Conservation (phyloP, 345 rosid genomes). For the Orychophragmus violaceus region DNA sequence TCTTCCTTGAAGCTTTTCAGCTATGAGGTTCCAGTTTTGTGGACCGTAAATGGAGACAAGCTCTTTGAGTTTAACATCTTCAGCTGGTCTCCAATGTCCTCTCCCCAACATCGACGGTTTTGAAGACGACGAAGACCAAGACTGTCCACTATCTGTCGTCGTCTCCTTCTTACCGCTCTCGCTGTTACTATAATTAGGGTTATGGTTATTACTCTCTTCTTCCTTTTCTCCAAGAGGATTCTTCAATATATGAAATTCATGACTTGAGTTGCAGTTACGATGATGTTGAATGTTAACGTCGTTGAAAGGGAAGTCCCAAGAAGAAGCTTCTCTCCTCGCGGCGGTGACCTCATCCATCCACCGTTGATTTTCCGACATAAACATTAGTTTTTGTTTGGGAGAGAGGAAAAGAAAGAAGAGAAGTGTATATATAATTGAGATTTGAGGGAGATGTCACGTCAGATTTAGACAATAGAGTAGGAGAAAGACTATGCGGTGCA, state of each 20-base stretch:
- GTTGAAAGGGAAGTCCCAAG: slow-evolving; percentile 38
- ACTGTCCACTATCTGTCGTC: slow-evolving; percentile 41
- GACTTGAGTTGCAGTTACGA: slow-evolving; percentile 26
- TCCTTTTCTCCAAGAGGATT: slow-evolving; percentile 10
- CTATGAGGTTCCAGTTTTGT: slow-evolving; percentile 97
- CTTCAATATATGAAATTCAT: slow-evolving; percentile 23
- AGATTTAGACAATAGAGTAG: slow-evolving; percentile 19
- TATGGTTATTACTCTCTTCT: slow-evolving; percentile 11
- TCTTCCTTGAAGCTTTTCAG: slow-evolving; percentile 88
- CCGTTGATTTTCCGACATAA: slow-evolving; percentile 24
- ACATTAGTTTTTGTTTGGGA: slow-evolving; percentile 8
- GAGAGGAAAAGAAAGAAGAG: slow-evolving; percentile 7
- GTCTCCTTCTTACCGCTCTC: slow-evolving; percentile 36
- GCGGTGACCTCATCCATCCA: slow-evolving; percentile 24
- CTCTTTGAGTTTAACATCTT: slow-evolving; percentile 83
- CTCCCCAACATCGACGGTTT: slow-evolving; percentile 33
- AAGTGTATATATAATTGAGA: no score
- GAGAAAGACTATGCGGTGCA: slow-evolving; percentile 23
- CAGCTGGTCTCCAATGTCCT: slow-evolving; percentile 97
- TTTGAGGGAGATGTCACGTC: slow-evolving; percentile 31
- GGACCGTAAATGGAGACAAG: slow-evolving; percentile 92
- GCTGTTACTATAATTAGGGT: slow-evolving; percentile 20
- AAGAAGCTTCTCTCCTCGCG: slow-evolving; percentile 25
- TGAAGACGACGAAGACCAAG: slow-evolving; percentile 58
- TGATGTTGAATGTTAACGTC: slow-evolving; percentile 18